These are phyloP conservation scores for Sophora flavescens DNA, from an alignment of 306 rosid species.

Conservation along the genomic window DNA sequence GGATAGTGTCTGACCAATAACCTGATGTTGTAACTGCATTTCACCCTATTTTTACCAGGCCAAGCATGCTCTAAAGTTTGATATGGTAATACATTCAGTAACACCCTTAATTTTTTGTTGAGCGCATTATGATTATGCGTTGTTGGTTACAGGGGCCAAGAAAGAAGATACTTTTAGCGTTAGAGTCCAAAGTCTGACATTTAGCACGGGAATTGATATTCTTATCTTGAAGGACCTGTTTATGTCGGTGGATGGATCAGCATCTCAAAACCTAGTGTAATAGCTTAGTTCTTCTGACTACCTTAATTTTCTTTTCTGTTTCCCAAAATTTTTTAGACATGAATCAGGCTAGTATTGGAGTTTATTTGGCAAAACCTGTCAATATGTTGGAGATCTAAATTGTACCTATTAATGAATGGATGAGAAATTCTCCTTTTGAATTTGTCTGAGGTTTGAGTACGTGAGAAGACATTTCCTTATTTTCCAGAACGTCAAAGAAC, in stretches of 20 bases:
- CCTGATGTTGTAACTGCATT: conserved; percentile 2
- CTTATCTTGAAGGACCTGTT: conserved; percentile 36
- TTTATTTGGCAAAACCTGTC: conserved; percentile 41
- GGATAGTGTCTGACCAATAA: not conserved
- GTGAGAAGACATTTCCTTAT: not conserved
- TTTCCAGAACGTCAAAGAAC: not conserved
- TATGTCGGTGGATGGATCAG: conserved; percentile 38
- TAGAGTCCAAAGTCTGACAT: conserved; percentile 81
- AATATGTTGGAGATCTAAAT: conserved; percentile 1
- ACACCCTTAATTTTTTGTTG: conserved; percentile 15
- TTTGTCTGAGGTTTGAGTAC: not conserved
- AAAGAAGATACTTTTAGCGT: conserved; percentile 91
- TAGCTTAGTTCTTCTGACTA: conserved; percentile 36
- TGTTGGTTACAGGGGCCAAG: conserved; percentile 88
- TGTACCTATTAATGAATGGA: conserved; percentile 39
- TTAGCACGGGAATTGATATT: conserved; percentile 34
- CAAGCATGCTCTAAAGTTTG: conserved; percentile 8
- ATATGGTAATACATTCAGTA: not conserved
- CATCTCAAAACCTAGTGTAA: conserved; percentile 32
- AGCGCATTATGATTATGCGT: conserved; percentile 42
- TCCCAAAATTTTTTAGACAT: conserved; percentile 31
- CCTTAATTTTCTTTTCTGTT: not conserved
- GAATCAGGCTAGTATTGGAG: conserved; percentile 44
- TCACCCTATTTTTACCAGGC: not conserved
- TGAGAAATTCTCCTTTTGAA: conserved; percentile 33